Base-by-base conservation (phyloP, 148 eudicot species). In the Vaccinium myrtillus region DNA sequence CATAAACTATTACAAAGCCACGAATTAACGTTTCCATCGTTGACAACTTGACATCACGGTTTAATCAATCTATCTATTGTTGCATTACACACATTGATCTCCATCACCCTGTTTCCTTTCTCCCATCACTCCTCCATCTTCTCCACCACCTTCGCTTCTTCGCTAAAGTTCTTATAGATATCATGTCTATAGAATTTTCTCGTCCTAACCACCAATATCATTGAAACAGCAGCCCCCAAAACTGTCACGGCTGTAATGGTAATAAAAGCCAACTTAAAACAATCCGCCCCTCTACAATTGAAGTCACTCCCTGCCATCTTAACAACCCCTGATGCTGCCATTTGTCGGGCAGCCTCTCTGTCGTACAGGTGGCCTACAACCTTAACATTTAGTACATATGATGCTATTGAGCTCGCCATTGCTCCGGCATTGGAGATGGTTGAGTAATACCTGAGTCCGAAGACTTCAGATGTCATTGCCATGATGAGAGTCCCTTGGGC, bases 401-500 rank as follows among this genome's bases (percentile, higher is more conserved):
- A 71, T 6, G 89, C 90, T 6, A 89, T 67, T 5, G 90, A 87
- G 74, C 90, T 89, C 8, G 90, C 90, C 79, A 89, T 85, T 2
- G 86, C 55, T 2, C 90, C 90, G 6, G 84, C 87, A 39, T 89
- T 89, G 76, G 82, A 89, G 0, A 89, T 71, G 3, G 90, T 89
- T 16, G 90, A 89, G 84, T 89, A 89, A 19, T 89, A 89, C 50
- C 84, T 89, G 9, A 89, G 87, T 23, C 90, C 90, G 11, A 88
- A 88, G 19, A 88, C 67, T 80, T 88, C 90, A 1, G 90, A 88
- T 0, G 87, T 87, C 53, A 89, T 89, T 6, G 89, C 89, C 78
- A 89, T 86, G 4, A 89, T 85, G 25, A 89, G 67, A 21, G 90
- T 86, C 87, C 85, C 69, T 51, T 89, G 90, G 4, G 89, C 87